phyloP scores from a whole-genome alignment of 2,329 filamentous ascomycete genomes.

The Falciphora oryzae region DNA sequence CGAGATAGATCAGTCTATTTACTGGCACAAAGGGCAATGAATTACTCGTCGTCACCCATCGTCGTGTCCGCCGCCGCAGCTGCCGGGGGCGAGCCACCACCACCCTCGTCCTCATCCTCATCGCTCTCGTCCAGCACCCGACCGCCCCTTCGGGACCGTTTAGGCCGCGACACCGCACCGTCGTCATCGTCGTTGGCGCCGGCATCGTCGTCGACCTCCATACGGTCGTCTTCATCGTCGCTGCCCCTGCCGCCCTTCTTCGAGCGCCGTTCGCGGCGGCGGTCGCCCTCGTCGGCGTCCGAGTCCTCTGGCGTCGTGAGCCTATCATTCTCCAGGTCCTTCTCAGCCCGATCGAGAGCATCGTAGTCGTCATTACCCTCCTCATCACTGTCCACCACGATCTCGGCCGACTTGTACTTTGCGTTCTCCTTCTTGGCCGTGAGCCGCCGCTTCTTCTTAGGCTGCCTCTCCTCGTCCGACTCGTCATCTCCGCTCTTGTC shows the following conservation, averaged over 20 bases:
- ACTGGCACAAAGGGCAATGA: background rate
- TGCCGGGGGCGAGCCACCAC: constrained; percentile 16
- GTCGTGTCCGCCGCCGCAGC: constrained; percentile 23
- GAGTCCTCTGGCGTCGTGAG: constrained; percentile 9
- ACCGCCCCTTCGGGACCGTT: constrained; percentile 44
- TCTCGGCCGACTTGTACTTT: constrained; percentile 84
- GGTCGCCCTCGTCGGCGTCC: constrained; percentile 23
- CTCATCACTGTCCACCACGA: constrained; percentile 72
- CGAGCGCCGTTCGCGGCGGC: constrained; percentile 14
- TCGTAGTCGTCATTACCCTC: constrained; percentile 27
- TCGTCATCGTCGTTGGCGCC: constrained; percentile 40
- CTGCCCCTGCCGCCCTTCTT: background rate
- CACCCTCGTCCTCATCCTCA: constrained; percentile 42
- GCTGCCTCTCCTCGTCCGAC: constrained; percentile 44
- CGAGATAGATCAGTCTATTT: constrained; percentile 3
- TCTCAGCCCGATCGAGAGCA: constrained; percentile 17
- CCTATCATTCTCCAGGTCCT: constrained; percentile 5
- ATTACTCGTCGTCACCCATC: constrained; percentile 26
- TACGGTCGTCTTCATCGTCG: constrained; percentile 33
- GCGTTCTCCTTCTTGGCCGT: constrained; percentile 37
- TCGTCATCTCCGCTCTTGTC: constrained; percentile 39
- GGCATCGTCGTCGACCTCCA: constrained; percentile 43
- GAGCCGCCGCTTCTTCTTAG: constrained; percentile 58
- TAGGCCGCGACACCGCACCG: constrained; percentile 35
- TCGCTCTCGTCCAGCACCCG: constrained; percentile 49